Evolutionary conservation across 202 grass and related monocot species (phyloP).

Genomic region (Musa balbisiana): DNA sequence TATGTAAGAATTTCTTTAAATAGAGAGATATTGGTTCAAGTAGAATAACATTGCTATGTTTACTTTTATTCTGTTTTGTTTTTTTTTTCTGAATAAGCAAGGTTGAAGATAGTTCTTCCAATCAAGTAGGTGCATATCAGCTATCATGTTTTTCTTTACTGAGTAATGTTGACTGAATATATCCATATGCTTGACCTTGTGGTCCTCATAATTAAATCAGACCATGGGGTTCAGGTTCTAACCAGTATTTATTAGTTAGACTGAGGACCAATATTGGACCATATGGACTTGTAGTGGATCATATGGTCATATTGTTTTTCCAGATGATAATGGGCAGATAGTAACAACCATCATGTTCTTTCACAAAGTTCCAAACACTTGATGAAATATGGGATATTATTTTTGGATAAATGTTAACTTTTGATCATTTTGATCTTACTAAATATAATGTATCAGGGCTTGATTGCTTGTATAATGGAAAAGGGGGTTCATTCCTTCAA

Average conservation of each 20-base stretch:
- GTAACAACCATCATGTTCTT: neutral
- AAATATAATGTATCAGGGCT: too few relatives aligned
- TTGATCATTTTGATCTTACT: neutral
- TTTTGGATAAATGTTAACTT: neutral
- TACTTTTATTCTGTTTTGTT: neutral
- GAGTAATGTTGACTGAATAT: neutral
- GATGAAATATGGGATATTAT: neutral
- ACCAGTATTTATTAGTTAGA: too few relatives aligned
- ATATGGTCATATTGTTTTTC: too few relatives aligned
- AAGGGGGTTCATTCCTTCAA: neutral
- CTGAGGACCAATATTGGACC: too few relatives aligned
- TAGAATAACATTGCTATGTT: too few relatives aligned
- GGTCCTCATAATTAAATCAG: neutral
- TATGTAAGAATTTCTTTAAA: neutral
- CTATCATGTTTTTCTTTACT: neutral
- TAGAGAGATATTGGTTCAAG: too few relatives aligned
- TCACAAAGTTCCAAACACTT: neutral
- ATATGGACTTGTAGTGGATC: too few relatives aligned
- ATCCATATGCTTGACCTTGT: neutral
- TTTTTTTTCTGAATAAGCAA: neutral
- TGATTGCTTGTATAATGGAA: too few relatives aligned
- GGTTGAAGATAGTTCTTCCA: too few relatives aligned
- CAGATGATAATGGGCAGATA: too few relatives aligned
- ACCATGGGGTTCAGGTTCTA: neutral
- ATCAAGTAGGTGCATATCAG: too few relatives aligned